Conservation (phyloP, 2,329 filamentous ascomycete species). For the Scedosporium aurantiacum region DNA sequence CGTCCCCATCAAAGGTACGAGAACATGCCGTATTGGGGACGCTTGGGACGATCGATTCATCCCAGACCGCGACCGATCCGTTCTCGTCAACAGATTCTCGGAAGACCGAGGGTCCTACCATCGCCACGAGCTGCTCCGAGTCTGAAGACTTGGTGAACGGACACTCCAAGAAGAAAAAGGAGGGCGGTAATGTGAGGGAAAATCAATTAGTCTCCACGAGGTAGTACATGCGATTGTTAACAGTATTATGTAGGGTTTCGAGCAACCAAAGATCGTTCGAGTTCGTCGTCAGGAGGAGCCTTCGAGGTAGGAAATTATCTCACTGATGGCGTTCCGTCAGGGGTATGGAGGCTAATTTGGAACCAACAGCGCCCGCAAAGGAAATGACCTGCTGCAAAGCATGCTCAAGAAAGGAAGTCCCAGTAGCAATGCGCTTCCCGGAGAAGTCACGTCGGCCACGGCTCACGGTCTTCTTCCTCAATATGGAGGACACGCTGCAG, state of each 20-base stretch:
- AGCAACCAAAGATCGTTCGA: neutral
- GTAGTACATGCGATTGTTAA: neutral
- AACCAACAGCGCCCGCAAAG: constrained; percentile 22
- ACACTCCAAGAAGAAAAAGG: neutral
- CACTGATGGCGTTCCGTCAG: neutral
- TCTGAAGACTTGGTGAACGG: neutral
- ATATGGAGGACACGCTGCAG: constrained; percentile 40
- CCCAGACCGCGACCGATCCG: constrained; percentile 4
- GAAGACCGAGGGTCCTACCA: constrained; percentile 7
- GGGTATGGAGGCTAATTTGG: constrained; percentile 8
- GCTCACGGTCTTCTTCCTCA: constrained; percentile 44
- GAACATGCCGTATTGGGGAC: neutral
- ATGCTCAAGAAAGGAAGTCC: constrained; percentile 42
- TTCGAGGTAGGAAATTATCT: constrained; percentile 3
- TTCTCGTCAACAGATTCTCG: constrained; percentile 3
- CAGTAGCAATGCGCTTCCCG: constrained; percentile 32
- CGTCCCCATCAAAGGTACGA: constrained; percentile 36
- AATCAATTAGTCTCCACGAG: neutral
- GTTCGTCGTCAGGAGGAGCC: neutral
- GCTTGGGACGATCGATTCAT: constrained; percentile 5
- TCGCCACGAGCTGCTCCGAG: constrained; percentile 7
- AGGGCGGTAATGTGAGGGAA: neutral
- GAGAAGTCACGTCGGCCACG: constrained; percentile 40
- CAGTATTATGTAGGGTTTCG: neutral
- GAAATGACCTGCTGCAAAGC: constrained; percentile 35